Conservation (phyloP, 73 alveolate genomes). For the Uronychia binucleata region DNA sequence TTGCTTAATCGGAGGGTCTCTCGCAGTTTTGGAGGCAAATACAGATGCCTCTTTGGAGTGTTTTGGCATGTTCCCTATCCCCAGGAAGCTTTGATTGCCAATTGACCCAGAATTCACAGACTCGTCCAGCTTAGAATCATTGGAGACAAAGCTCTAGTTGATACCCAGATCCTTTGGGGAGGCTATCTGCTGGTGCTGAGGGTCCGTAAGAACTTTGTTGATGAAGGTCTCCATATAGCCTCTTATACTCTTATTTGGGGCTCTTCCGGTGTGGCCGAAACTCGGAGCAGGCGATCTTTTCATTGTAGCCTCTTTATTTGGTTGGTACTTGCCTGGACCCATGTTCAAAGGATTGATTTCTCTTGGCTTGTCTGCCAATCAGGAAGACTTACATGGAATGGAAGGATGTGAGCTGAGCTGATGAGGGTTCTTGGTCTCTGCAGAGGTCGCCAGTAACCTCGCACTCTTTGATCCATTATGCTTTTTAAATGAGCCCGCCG, state of each 20-base stretch:
- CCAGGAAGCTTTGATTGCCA: too few relatives aligned
- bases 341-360: not conserved
- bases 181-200: not conserved
- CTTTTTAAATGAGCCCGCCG: too few relatives aligned
- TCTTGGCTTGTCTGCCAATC: conserved; percentile 18
- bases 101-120: not conserved
- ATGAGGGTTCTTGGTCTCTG: too few relatives aligned
- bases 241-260: conserved; percentile 12
- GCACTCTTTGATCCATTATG: too few relatives aligned
- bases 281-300: conserved; percentile 24
- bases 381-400: conserved; percentile 29
- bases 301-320: conserved; percentile 15
- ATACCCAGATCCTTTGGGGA: not conserved
- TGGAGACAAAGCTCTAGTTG: conserved; percentile 20
- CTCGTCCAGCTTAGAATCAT: not conserved
- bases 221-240: conserved; percentile 2
- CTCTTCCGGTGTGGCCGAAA: conserved; percentile 14
- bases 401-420: too few relatives aligned
- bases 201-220: not conserved
- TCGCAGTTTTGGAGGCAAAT: conserved; percentile 7
- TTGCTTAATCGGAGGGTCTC: not conserved
- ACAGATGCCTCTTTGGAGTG: not conserved
- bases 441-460: too few relatives aligned
- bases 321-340: conserved; percentile 51
- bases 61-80: not conserved